Percentiles rank a stretch among this genome's conserved stretches.
phyloP scores from a whole-genome alignment of 2,329 filamentous ascomycete species.

The Thelonectria blattea region DNA sequence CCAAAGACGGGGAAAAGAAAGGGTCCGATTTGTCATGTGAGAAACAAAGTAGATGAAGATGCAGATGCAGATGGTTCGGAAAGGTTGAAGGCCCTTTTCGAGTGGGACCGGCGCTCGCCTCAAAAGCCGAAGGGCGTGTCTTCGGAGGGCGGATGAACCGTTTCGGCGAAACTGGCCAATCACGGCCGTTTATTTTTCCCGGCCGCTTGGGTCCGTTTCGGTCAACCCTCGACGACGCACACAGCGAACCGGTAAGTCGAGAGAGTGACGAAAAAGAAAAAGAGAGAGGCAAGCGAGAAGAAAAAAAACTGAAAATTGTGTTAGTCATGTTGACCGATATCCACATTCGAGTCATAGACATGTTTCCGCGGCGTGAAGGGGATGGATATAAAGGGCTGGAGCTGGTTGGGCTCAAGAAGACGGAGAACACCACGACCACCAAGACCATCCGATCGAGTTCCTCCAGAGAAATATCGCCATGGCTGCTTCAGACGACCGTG shows the following conservation, averaged over 20 bases:
- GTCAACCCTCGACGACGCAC: no score
- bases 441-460: neutral
- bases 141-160: neutral
- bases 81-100: neutral
- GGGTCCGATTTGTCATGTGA: neutral
- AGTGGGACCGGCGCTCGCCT: neutral
- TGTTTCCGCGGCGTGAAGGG: neutral
- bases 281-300: neutral
- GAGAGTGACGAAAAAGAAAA: neutral
- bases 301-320: neutral
- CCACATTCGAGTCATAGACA: neutral
- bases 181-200: neutral
- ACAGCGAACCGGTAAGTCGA: neutral
- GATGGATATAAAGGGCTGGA: neutral
- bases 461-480: neutral
- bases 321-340: neutral
- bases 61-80: neutral
- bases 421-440: neutral
- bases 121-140: neutral
- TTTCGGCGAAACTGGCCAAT: conserved; percentile 21
- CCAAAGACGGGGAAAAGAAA: neutral
- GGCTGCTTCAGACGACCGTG: conserved; percentile 19
- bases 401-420: neutral
- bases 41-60: neutral
- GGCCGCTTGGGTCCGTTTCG: neutral